Percentiles rank a stretch among this genome's conserved stretches.
Evolutionary conservation across 164 flowering plant genomes (phyloP).

Genomic region (Taxillus chinensis): DNA sequence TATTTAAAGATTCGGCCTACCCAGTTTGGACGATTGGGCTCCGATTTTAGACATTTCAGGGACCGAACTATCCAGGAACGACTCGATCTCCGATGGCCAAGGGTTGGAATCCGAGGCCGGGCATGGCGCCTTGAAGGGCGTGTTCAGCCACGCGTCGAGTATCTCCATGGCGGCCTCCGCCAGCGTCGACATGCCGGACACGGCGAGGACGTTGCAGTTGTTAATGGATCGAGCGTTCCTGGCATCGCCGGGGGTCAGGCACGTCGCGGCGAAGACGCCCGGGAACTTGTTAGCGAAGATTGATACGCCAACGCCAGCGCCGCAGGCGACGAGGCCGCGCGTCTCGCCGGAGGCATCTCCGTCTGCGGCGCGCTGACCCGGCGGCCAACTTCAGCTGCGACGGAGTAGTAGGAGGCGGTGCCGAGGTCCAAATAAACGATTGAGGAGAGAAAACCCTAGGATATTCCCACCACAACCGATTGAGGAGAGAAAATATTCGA

Average conservation of each 20-base stretch:
- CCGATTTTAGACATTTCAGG: constrained; percentile 58
- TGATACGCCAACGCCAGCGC: constrained; percentile 84
- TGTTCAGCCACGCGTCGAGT: constrained; percentile 57
- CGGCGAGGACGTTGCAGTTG: constrained; percentile 84
- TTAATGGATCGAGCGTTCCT: constrained; percentile 73
- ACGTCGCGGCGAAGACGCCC: constrained; percentile 75
- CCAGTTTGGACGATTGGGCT: constrained; percentile 1
- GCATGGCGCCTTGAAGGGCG: constrained; percentile 85
- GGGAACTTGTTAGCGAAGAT: constrained; percentile 95
- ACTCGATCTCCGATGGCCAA: constrained; percentile 50
- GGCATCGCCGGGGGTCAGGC: constrained; percentile 58
- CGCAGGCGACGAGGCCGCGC: constrained; percentile 87
- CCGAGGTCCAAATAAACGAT: no score
- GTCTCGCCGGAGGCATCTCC: constrained; percentile 17
- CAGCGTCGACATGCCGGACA: constrained; percentile 60
- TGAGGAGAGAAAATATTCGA: no score
- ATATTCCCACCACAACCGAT: no score
- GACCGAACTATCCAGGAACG: constrained; percentile 51
- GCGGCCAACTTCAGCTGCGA: constrained; percentile 70
- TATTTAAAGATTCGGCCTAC: constrained; percentile 5
- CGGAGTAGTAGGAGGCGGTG: constrained; percentile 72
- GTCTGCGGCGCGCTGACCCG: constrained; percentile 38
- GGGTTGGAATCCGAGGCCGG: constrained; percentile 60
- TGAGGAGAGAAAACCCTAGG: no score
- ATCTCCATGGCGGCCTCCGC: constrained; percentile 53